A percentile compares a stretch with the other conserved stretches of the same genome.
Evolutionary conservation across 495 filamentous ascomycete species (phyloP).

Genomic region (Darksidea phi): DNA sequence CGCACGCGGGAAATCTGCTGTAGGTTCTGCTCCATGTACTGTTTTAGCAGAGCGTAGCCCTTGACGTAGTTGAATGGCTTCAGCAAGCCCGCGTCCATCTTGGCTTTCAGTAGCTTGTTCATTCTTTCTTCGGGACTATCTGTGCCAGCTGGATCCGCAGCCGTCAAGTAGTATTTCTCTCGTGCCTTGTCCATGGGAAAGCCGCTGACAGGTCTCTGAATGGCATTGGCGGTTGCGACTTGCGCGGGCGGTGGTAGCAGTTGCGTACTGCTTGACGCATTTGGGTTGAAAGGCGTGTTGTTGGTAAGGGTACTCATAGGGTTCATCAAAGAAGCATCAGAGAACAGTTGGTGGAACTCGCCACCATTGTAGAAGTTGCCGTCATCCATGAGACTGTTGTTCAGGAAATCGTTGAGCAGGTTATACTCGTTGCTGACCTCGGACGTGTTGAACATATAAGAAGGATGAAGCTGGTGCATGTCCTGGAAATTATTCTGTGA

Average conservation of each 20-base stretch:
- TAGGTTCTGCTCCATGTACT: slow-evolving; percentile 88
- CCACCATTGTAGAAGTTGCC: slow-evolving; percentile 64
- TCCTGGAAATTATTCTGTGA: slow-evolving; percentile 83
- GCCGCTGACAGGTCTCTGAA: slow-evolving; percentile 58
- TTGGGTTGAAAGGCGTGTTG: slow-evolving; percentile 29
- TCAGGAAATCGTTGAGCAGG: slow-evolving; percentile 91
- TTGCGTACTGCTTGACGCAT: slow-evolving; percentile 16
- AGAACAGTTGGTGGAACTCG: slow-evolving; percentile 55
- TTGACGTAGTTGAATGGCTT: slow-evolving; percentile 98
- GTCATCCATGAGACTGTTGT: slow-evolving; percentile 82
- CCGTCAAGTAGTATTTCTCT: slow-evolving; percentile 92
- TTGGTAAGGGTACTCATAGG: slow-evolving; percentile 46
- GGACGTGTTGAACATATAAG: slow-evolving; percentile 91
- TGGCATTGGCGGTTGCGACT: slow-evolving; percentile 49
- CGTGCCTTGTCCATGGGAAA: slow-evolving; percentile 75
- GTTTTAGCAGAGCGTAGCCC: slow-evolving; percentile 82
- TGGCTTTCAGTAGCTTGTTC: slow-evolving; percentile 90
- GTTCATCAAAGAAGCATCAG: slow-evolving; percentile 56
- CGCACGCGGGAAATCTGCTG: slow-evolving; percentile 74
- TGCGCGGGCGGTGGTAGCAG: slow-evolving; percentile 36
- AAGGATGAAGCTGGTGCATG: slow-evolving; percentile 90
- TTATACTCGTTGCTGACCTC: slow-evolving; percentile 96
- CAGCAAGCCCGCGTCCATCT: slow-evolving; percentile 89
- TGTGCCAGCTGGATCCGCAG: slow-evolving; percentile 89
- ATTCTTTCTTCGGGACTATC: slow-evolving; percentile 91